phyloP scores from a whole-genome alignment of 2,329 filamentous ascomycete genomes.

The Metarhizium anisopliae region DNA sequence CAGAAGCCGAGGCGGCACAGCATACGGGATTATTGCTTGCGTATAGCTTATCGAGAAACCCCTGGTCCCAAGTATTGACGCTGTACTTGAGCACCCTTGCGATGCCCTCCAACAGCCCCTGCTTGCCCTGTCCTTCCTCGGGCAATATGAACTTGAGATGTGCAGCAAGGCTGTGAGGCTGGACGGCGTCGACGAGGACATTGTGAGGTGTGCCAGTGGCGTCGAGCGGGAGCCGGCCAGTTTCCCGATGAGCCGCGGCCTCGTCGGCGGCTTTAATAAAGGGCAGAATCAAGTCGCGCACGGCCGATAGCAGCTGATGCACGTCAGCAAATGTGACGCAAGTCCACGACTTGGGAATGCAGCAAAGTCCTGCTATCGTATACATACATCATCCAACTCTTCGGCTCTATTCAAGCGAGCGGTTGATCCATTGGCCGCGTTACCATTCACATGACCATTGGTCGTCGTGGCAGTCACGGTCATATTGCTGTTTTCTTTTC shows the following conservation, averaged over 20 bases:
- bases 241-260: conserved; percentile 39
- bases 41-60: conserved; percentile 93
- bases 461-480: conserved; percentile 9
- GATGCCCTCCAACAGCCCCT: conserved; percentile 65
- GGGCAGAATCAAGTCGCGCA: conserved; percentile 59
- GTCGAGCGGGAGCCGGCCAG: conserved; percentile 38
- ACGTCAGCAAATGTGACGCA: neutral
- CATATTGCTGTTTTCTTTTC: neutral
- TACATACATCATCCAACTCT: conserved; percentile 22
- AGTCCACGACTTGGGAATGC: neutral
- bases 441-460: conserved; percentile 10
- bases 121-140: conserved; percentile 50
- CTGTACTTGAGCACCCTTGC: conserved; percentile 69
- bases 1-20: conserved; percentile 4
- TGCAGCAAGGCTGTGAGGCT: conserved; percentile 47
- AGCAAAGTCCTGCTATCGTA: neutral
- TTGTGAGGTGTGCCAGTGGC: conserved; percentile 36
- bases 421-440: conserved; percentile 13
- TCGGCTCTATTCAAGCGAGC: conserved; percentile 21
- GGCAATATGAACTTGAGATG: conserved; percentile 53
- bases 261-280: conserved; percentile 65
- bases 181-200: conserved; percentile 54
- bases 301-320: conserved; percentile 56
- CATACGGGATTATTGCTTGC: conserved; percentile 74
- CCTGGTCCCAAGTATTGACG: conserved; percentile 98